Evolutionary conservation across 805 yeast species (phyloP), one percentile per base, ranked within the genome.

Genomic region (Danielia oregonensis): DNA sequence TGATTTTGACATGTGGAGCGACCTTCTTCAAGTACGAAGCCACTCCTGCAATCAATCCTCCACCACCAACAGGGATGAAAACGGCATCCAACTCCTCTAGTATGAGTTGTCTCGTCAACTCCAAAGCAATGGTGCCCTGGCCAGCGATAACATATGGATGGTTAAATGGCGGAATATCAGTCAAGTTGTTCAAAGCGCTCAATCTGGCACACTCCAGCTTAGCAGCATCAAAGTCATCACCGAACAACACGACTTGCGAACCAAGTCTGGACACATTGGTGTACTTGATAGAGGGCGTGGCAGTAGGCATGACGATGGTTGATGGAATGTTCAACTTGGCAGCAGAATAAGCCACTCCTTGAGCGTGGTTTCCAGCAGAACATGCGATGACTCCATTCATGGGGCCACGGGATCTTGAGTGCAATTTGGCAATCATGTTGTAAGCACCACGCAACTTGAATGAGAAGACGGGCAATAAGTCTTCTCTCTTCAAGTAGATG

Each of bases 361-460:
- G 99, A 1, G 99, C 99, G 52, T 93, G 99, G 61, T 93, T 93
- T 23, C 99, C 99, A 4, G 99, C 99, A 19, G 97, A 87, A 53
- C 97, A 93, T 0, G 97, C 97, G 55, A 94, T 84, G 36, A 93
- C 97, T 49, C 99, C 99, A 31, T 74, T 70, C 57, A 86, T 50
- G 44, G 81, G 73, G 22, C 6, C 6, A 19, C 9, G 6, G 48
- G 80, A 68, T 29, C 73, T 76, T 14, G 64, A 55, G 34, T 79
- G 78, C 32, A 93, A 63, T 51, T 91, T 86, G 23, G 97, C 94
- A 50, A 93, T 84, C 95, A 87, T 88, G 59, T 93, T 93, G 63
- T 89, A 87, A 12, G 98, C 99, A 39, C 99, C 99, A 58, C 99
- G 81, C 40, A 93, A 71, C 63, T 93, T 93, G 75, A 93, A 93